These are phyloP conservation scores for Tricholoma furcatifolium DNA, from an alignment of 768 basidiomycete genomes.

Conservation along the genomic window DNA sequence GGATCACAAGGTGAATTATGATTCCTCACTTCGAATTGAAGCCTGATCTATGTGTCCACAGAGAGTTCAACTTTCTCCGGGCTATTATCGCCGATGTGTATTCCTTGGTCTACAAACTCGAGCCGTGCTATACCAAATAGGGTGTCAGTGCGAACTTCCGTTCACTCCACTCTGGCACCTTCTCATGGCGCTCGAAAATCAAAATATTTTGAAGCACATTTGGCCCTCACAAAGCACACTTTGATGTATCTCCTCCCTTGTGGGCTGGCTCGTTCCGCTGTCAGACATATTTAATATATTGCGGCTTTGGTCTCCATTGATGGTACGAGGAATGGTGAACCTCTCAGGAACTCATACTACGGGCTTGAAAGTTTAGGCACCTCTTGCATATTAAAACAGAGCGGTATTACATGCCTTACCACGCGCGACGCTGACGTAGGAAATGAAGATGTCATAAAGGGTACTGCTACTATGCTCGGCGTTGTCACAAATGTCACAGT, in stretches of 20 bases:
- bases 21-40: neutral
- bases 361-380: no score
- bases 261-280: conserved; percentile 69
- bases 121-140: conserved; percentile 8
- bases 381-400: no score
- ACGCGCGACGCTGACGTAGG: no score
- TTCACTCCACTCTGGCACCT: conserved; percentile 37
- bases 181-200: conserved; percentile 39
- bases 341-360: no score
- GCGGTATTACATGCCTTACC: no score
- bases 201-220: conserved; percentile 47
- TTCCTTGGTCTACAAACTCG: conserved; percentile 1
- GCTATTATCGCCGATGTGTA: neutral
- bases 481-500: no score
- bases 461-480: no score
- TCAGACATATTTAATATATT: conserved; percentile 36
- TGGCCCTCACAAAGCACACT: conserved; percentile 43
- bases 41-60: neutral
- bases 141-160: conserved; percentile 37
- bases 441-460: no score
- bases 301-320: neutral
- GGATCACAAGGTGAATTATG: no score
- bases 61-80: neutral
- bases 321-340: no score
- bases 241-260: conserved; percentile 24